Evolutionary conservation across 805 yeast species (phyloP).

Genomic region (Starmerella geochares): DNA sequence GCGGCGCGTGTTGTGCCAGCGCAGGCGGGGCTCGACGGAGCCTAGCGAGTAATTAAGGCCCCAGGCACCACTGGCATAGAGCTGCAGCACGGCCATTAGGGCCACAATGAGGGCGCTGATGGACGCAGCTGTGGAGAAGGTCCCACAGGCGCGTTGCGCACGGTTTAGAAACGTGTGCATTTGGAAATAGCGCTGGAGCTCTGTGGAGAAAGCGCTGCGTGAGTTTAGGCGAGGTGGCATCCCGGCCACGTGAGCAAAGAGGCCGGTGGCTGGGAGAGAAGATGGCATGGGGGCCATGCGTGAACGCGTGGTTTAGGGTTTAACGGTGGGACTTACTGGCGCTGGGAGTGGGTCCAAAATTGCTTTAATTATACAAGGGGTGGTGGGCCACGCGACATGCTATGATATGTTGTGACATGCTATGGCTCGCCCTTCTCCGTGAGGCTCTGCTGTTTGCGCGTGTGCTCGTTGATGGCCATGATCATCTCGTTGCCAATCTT

Average conservation of each 20-base stretch:
- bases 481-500: conserved; percentile 90
- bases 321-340: background rate
- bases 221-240: background rate
- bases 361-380: too few species aligned
- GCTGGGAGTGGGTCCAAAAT: too few species aligned
- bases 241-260: background rate
- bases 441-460: conserved; percentile 9
- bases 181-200: too few species aligned
- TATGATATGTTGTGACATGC: background rate
- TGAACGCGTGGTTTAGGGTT: too few species aligned
- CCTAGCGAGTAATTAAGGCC: conserved; percentile 17
- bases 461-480: conserved; percentile 26
- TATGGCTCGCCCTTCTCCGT: background rate
- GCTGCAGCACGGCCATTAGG: conserved; percentile 25
- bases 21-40: conserved; percentile 21
- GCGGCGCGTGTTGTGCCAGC: conserved; percentile 34
- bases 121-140: conserved; percentile 29
- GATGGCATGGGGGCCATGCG: too few species aligned
- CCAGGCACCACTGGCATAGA: conserved; percentile 26
- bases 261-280: too few species aligned
- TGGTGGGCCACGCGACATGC: too few species aligned
- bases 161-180: conserved; percentile 33
- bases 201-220: background rate
- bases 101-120: conserved; percentile 29
- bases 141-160: conserved; percentile 31